Base-by-base conservation (phyloP, 2,329 filamentous ascomycete species). In the Neofusicoccum parvum region DNA sequence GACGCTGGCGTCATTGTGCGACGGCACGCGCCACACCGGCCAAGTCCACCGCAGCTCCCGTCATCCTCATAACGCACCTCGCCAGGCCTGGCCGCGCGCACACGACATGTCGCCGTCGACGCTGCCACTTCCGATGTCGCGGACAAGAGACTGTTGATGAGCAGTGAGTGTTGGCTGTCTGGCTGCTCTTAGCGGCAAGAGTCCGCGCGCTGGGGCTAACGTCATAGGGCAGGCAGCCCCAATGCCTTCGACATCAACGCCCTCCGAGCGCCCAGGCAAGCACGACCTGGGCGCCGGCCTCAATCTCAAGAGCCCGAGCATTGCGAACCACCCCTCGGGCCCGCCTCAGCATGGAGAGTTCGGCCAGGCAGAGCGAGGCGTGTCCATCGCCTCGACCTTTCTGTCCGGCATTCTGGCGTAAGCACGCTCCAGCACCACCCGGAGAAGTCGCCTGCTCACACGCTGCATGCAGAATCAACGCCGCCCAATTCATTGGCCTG, bases 401-500 rank as follows among this genome's bases (percentile, higher is more conserved):
- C 68, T 83, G 66, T 83, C 81, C 36, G 82, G 82, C 39, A 75
- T 82, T 66, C 71, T 83, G 70, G 81, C 82, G 73, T 80, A 76
- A 70, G 77, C 68, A 68, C 14, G n/a, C 43, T 2, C 43, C 54
- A 23, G 6, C 12, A 5, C 39, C 4, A 23, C 15, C 49, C 49
- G 14, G 14, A 37, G 37, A 41, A n/a, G 6, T 6, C 3, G 36
- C 12, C 6, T 43, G 2, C 37, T 65, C n/a, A 65, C 46, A 7
- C 3, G 6, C 1, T 23, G 6, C 9, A 0, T 20, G 65, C 67
- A 81, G 79, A 37, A 84, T 85, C 72, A 86, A 87, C 70, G 76
- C 86, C 17, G 92, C 92, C 6, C 92, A 96, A 73, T 83, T 93
- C 68, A 80, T 96, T 66, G 92, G 92, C 39, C 79, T 87, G 0